phyloP scores from a whole-genome alignment of 169 alveolate genomes.

The Plasmodium sp. region DNA sequence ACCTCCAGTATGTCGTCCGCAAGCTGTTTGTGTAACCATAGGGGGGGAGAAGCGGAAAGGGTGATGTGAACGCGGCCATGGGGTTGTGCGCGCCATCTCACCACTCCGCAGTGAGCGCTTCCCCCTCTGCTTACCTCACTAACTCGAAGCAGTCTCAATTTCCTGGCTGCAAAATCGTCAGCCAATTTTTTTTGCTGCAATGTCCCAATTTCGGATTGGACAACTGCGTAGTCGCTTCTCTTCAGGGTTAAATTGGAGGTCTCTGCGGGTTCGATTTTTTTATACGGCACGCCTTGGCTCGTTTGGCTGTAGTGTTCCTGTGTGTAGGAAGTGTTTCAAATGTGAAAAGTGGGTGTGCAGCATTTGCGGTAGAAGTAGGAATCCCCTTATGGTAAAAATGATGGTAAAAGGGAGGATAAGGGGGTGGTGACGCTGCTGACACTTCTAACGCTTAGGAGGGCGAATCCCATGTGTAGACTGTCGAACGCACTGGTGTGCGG shows the following conservation, averaged over 20 bases:
- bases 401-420: neutral
- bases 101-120: neutral
- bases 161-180: constrained; percentile 4
- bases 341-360: neutral
- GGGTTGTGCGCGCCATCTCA: neutral
- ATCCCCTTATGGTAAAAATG: neutral
- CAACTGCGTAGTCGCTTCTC: constrained; percentile 3
- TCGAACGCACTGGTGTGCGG: neutral
- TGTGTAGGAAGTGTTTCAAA: neutral
- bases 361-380: neutral
- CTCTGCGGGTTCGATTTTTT: neutral
- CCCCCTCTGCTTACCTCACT: constrained; percentile 6
- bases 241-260: neutral
- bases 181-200: neutral
- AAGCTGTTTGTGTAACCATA: neutral
- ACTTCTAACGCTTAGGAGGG: neutral
- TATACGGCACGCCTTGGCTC: constrained; percentile 38
- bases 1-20: constrained; percentile 13
- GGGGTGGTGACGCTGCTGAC: neutral
- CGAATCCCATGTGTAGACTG: neutral
- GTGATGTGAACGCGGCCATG: neutral
- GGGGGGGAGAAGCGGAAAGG: neutral
- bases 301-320: constrained; percentile 19
- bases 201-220: constrained; percentile 38
- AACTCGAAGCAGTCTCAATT: constrained; percentile 12